phyloP scores from a whole-genome alignment of 2,329 filamentous ascomycete species.

The Sporothrix euskadiensis region DNA sequence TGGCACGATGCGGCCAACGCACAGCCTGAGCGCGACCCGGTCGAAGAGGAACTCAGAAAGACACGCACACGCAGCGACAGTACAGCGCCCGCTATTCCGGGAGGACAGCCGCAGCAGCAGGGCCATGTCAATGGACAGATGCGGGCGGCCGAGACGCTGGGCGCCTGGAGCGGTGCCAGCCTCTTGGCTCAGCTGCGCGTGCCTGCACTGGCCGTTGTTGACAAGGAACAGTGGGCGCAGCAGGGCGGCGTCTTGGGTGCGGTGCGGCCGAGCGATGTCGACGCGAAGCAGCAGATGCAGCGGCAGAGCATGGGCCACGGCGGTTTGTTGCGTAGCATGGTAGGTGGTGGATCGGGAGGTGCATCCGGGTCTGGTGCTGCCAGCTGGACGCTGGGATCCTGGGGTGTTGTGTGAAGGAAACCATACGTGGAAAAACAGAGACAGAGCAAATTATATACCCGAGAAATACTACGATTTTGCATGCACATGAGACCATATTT shows the following conservation, averaged over 20 bases:
- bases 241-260: slow-evolving; percentile 65
- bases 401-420: slow-evolving; percentile 52
- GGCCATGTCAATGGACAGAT: slow-evolving; percentile 50
- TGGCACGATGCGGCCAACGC: slow-evolving; percentile 48
- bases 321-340: slow-evolving; percentile 43
- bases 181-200: slow-evolving; percentile 68
- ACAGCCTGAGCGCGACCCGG: slow-evolving; percentile 54
- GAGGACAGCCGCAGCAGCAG: slow-evolving; percentile 25
- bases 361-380: slow-evolving; percentile 39
- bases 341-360: slow-evolving; percentile 42
- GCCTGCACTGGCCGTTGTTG: slow-evolving; percentile 67
- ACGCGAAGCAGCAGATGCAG: slow-evolving; percentile 57
- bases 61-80: slow-evolving; percentile 36
- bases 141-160: slow-evolving; percentile 67
- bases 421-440: not conserved
- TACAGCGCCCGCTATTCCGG: slow-evolving; percentile 4
- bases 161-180: slow-evolving; percentile 74
- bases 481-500: not conserved
- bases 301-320: slow-evolving; percentile 65
- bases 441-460: slow-evolving; percentile 9
- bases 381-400: slow-evolving; percentile 64
- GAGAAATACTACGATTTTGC: slow-evolving; percentile 7
- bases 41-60: slow-evolving; percentile 58
- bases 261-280: slow-evolving; percentile 59
- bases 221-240: slow-evolving; percentile 69